Base-by-base conservation (phyloP, 306 rosid species). In the Elaeagnus macrophylla region DNA sequence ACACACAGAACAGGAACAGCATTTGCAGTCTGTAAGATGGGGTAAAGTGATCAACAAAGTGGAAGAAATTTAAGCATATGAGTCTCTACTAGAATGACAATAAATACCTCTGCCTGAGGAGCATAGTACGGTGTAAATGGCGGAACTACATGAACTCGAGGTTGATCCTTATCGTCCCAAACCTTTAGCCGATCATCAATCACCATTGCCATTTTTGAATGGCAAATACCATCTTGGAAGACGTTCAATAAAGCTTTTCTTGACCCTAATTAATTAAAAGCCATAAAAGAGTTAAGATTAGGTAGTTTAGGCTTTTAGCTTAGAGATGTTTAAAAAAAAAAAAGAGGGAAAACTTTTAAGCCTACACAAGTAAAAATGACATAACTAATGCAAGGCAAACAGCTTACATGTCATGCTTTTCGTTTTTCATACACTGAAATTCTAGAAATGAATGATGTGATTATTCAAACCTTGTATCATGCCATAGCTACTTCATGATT, bases 111-210 rank as follows among this genome's bases (percentile, higher is more conserved):
- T 49, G 95, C 95, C 63, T 89, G 97, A 67, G 97, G 97, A 79
- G 97, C 94, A 81, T 77, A 83, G 54, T 89, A 89, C 62, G 97
- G 97, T 72, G 83, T 83, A 45, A 89, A 89, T 50, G 97, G 77
- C 37, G 97, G 97, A 63, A 89, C 95, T 48, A 89, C 88, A 76
- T 89, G 97, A 74, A 89, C 97, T 71, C 89, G 81, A 4, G 86
- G 78, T 67, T 86, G 97, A 73, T 89, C 97, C 77, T 83, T 89
- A 60, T 89, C 95, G 66, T 89, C 97, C 97, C 97, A 89, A 55
- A 89, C 97, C 75, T 86, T 86, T 48, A 78, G 81, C 54, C 97
- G 94, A 59, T 89, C 97, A 73, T 89, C 95, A 77, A 89, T 86
- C 60, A 89, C 94, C 95, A 89, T 86, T 46, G 95, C 95, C 97